These are phyloP conservation scores for Fusarium agapanthi DNA, from an alignment of 2,329 filamentous ascomycete genomes.

Conservation along the genomic window DNA sequence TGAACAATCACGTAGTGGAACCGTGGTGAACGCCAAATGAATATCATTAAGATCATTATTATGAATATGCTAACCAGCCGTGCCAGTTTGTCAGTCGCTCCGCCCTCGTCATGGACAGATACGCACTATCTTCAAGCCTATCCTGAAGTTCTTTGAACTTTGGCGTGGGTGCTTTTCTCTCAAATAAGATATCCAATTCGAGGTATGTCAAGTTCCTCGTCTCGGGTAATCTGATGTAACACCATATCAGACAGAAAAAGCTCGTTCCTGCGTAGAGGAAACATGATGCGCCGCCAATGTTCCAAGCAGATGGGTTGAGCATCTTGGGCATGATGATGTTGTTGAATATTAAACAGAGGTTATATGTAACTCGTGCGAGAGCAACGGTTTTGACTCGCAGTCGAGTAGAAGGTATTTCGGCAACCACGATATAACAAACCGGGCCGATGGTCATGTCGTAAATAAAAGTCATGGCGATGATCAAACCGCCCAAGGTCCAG, in stretches of 20 bases:
- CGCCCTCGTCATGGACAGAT: constrained; percentile 26
- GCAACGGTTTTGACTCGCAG: constrained; percentile 53
- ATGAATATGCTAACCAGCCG: constrained; percentile 39
- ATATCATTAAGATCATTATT: constrained; percentile 5
- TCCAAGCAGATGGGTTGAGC: constrained; percentile 42
- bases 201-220: constrained; percentile 40
- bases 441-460: constrained; percentile 45
- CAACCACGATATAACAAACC: constrained; percentile 49
- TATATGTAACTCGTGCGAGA: constrained; percentile 45
- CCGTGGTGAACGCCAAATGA: background rate
- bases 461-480: constrained; percentile 52
- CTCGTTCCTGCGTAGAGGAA: constrained; percentile 37
- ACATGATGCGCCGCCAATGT: constrained; percentile 40
- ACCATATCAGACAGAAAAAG: constrained; percentile 38
- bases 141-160: constrained; percentile 46
- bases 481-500: constrained; percentile 49
- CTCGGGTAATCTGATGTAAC: constrained; percentile 42
- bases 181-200: constrained; percentile 44
- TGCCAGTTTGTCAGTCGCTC: constrained; percentile 38
- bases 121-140: constrained; percentile 31
- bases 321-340: constrained; percentile 42
- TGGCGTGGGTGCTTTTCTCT: constrained; percentile 37
- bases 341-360: constrained; percentile 38
- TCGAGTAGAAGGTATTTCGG: constrained; percentile 51
- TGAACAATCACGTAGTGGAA: background rate